These are phyloP conservation scores for Amylocystis lapponica DNA, from an alignment of 768 basidiomycete genomes.

Conservation along the genomic window DNA sequence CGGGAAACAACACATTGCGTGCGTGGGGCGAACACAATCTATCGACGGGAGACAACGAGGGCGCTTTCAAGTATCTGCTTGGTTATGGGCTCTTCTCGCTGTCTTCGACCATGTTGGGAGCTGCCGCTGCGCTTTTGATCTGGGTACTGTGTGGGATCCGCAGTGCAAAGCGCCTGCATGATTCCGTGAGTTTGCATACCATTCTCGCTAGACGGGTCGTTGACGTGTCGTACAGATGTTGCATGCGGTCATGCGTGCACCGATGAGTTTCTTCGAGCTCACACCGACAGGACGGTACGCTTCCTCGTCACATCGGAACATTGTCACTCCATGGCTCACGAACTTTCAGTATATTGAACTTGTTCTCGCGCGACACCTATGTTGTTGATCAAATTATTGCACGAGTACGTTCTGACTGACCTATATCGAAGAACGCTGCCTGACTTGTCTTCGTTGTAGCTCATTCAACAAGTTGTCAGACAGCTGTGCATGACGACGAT, in stretches of 20 bases:
- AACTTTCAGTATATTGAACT: conserved; percentile 64
- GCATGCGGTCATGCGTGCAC: conserved; percentile 72
- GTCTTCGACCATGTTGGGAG: conserved; percentile 47
- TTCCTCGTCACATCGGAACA: too few relatives aligned
- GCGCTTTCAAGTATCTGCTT: conserved; percentile 52
- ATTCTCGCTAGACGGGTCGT: not conserved
- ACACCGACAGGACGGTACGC: conserved; percentile 79
- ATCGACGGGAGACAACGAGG: conserved; percentile 47
- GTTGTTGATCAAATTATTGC: conserved; percentile 82
- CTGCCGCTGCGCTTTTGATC: conserved; percentile 55
- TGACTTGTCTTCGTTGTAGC: conserved; percentile 18
- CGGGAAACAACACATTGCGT: conserved; percentile 63
- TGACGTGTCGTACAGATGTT: conserved; percentile 52
- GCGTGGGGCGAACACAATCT: conserved; percentile 80
- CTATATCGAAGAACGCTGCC: not conserved
- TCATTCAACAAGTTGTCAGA: conserved; percentile 66
- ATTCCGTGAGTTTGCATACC: conserved; percentile 43
- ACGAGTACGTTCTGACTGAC: conserved; percentile 38
- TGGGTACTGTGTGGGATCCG: conserved; percentile 74
- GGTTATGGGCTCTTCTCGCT: conserved; percentile 68
- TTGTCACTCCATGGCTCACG: too few relatives aligned
- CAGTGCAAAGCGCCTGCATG: conserved; percentile 72
- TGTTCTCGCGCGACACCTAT: conserved; percentile 87
- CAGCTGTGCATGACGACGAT: conserved; percentile 55
- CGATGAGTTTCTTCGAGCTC: conserved; percentile 83